Evolutionary conservation across 108 stramenopile genomes (phyloP), one percentile per base, ranked within the genome.

Genomic region (Nannochloropsis gaditana): DNA sequence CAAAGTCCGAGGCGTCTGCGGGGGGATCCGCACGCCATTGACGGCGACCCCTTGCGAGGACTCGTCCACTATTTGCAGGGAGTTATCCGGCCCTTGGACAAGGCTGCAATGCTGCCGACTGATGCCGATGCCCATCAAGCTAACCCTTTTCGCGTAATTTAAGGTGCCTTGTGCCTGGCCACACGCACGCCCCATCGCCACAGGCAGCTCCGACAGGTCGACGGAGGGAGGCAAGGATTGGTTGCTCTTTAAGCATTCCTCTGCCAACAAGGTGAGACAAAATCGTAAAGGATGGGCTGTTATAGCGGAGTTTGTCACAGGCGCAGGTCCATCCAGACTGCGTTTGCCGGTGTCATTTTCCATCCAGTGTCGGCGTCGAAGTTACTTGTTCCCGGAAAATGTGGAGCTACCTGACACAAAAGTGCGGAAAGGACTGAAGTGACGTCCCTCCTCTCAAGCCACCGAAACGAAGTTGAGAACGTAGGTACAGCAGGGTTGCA

Each of bases 221-320:
- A 73, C n/a, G 59, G 19, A 73, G 19, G 59, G 8, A 73, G 59
- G 59, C 59, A 73, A 73, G 59, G 15, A n/a, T n/a, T 73, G 59
- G 59, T 73, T 73, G 59, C 59, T n/a, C 59, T 73, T n/a, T n/a
- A 73, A 73, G 59, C 59, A 73, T 73, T 73, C 59, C n/a, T 73
- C 59, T 15, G 59, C 19, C 4, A 73, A n/a, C 59, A 73, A n/a
- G n/a, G 31, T 31, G 31, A 31, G 31, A 31, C 31, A 31, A 31
- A 31, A 31, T 31, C 31, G 31, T 31, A 31, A 31, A 31, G 31
- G 31, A 31, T 31, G 31, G 31, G 31, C 31, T 31, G 31, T 31
- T 31, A 31, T 31, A 31, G 31, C 31, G 31, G 31, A 31, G 31
- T 31, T 31, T 31, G 31, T 31, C 31, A 31, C 31, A 31, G 31